A percentile compares a stretch with the other conserved stretches of the same genome.
Evolutionary conservation across 1,284 basidiomycete genomes (phyloP).

Genomic region (Butyriboletus appendiculatus): DNA sequence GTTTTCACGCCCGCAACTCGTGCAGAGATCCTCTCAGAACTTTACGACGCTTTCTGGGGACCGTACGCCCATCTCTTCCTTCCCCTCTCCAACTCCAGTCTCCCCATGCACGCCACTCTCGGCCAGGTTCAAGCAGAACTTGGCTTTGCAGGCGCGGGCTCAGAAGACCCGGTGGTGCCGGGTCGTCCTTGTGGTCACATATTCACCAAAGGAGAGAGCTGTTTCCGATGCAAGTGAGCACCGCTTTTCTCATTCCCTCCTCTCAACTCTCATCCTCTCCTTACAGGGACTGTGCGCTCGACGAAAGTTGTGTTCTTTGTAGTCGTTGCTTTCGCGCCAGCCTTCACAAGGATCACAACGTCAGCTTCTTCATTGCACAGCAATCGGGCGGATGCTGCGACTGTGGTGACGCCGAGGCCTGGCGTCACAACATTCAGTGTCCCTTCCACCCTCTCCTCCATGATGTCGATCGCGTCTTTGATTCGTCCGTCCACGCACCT

Average conservation of each 20-base stretch:
- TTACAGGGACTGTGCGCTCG: conserved; percentile 82
- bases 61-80: conserved; percentile 68
- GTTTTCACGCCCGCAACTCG: conserved; percentile 69
- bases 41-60: conserved; percentile 81
- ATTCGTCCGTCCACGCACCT: conserved; percentile 12
- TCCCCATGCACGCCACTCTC: conserved; percentile 61
- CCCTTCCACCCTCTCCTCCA: conserved; percentile 59
- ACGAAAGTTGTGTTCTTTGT: conserved; percentile 89
- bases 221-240: conserved; percentile 89
- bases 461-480: conserved; percentile 4
- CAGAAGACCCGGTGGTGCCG: conserved; percentile 56
- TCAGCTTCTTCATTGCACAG: conserved; percentile 89
- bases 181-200: conserved; percentile 76
- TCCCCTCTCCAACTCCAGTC: conserved; percentile 57
- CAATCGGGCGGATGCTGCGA: conserved; percentile 92
- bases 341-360: conserved; percentile 82
- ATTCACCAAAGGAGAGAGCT: conserved; percentile 83
- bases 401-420: conserved; percentile 89
- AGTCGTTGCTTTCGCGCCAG: conserved; percentile 85
- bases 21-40: conserved; percentile 73
- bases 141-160: conserved; percentile 55
- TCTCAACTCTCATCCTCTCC: background rate
- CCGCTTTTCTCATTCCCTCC: background rate
- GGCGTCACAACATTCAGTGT: conserved; percentile 69
- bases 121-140: conserved; percentile 65